These are phyloP conservation scores for Fusarium fujikuroi DNA, from an alignment of 2,329 filamentous ascomycete genomes.

Conservation along the genomic window DNA sequence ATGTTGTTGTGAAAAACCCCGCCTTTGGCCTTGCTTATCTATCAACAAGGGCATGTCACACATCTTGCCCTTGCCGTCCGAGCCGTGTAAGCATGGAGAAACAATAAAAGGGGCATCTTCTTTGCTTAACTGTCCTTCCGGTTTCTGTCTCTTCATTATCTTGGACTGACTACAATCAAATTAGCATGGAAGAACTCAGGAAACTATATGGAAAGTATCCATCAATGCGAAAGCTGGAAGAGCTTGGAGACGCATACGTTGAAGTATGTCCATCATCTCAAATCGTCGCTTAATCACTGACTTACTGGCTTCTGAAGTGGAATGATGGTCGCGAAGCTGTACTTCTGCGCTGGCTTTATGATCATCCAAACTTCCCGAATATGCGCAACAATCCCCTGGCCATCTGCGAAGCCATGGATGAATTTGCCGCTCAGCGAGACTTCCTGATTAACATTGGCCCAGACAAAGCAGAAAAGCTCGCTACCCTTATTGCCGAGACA, in stretches of 20 bases:
- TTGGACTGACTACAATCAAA: rapidly evolving
- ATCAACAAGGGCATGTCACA: background rate
- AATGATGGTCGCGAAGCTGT: background rate
- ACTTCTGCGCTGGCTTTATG: background rate
- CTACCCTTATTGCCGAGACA: background rate
- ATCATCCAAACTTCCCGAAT: background rate
- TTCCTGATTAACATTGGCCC: background rate
- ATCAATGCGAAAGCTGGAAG: background rate
- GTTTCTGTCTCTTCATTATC: background rate
- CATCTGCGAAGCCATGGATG: background rate
- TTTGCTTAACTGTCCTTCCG: background rate
- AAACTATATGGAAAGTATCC: background rate
- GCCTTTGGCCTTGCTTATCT: background rate
- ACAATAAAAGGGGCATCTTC: background rate
- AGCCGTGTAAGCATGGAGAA: background rate
- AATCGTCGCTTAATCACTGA: no score
- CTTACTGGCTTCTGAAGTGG: background rate
- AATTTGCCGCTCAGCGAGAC: background rate
- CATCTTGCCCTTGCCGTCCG: background rate
- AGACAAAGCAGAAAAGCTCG: background rate
- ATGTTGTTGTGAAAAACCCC: background rate
- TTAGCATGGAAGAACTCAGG: background rate
- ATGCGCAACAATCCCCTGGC: background rate
- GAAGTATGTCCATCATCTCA: background rate
- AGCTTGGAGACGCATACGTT: background rate